These are phyloP conservation scores for Andrographis paniculata DNA, from an alignment of 305 asterid species.

Conservation along the genomic window DNA sequence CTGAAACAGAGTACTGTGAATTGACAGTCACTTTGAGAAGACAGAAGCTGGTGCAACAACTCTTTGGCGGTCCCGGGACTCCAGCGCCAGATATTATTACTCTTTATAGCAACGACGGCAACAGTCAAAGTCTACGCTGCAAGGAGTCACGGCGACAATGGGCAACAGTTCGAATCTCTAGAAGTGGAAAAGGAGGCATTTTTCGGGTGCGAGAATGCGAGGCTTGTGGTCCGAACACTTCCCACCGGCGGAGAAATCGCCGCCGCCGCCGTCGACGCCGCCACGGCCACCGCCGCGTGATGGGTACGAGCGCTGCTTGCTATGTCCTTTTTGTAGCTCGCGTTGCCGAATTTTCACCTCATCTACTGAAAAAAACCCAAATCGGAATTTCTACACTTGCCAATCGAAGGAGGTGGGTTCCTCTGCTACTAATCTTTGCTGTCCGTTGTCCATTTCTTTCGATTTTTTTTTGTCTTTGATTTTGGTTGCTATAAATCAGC, in stretches of 20 bases:
- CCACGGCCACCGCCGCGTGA: background rate
- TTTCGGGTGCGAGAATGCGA: conserved; percentile 1
- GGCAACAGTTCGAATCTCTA: no score
- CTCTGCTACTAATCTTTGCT: conserved; percentile 2
- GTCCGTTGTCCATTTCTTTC: no score
- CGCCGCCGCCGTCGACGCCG: conserved; percentile 9
- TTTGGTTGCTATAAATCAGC: conserved; percentile 13
- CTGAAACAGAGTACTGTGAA: no score
- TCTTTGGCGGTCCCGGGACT: no score
- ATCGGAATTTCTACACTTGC: conserved; percentile 25
- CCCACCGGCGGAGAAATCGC: no score
- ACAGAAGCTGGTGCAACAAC: no score
- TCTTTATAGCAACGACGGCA: no score
- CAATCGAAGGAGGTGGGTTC: conserved; percentile 20
- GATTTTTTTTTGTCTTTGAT: background rate
- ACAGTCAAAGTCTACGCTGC: no score
- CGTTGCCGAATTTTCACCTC: conserved; percentile 23
- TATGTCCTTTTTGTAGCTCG: conserved; percentile 27
- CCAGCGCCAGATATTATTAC: no score
- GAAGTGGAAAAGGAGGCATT: no score
- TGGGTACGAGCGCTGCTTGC: conserved; percentile 13
- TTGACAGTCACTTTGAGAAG: no score
- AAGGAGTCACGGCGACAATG: no score
- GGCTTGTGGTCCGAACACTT: conserved; percentile 16
- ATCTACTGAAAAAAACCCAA: conserved; percentile 9